Evolutionary conservation across 2,329 filamentous ascomycete species (phyloP).

Genomic region (Penicillium sp.): DNA sequence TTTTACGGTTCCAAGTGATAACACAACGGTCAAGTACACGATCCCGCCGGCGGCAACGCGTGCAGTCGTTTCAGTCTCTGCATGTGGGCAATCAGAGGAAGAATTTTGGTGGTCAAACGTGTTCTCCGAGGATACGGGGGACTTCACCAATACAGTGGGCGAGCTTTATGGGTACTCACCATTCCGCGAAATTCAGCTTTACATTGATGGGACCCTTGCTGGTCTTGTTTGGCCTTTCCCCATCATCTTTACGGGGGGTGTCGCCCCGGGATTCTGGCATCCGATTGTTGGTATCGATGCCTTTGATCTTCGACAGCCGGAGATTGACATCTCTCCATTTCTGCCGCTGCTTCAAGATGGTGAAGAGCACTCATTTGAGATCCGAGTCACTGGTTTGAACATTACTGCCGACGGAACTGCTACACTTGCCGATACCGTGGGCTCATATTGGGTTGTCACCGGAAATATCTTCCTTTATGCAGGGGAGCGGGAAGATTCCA

Average conservation of each 20-base stretch:
- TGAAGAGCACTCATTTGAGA: constrained; percentile 60
- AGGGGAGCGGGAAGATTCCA: constrained; percentile 38
- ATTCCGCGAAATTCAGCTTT: constrained; percentile 72
- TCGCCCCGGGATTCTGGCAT: constrained; percentile 71
- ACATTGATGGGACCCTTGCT: constrained; percentile 67
- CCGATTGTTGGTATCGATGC: constrained; percentile 74
- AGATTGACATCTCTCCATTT: constrained; percentile 78
- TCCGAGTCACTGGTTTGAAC: constrained; percentile 62
- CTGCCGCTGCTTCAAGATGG: constrained; percentile 66
- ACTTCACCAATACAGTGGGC: constrained; percentile 56
- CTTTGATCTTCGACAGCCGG: constrained; percentile 72
- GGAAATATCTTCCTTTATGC: constrained; percentile 80
- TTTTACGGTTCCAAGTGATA: constrained; percentile 62
- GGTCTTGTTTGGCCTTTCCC: constrained; percentile 79
- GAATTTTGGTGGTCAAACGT: constrained; percentile 87
- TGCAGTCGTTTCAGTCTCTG: constrained; percentile 70
- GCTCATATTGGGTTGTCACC: constrained; percentile 68
- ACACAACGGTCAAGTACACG: constrained; percentile 55
- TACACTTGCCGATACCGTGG: constrained; percentile 53
- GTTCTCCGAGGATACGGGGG: constrained; percentile 55
- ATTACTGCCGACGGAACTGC: constrained; percentile 51
- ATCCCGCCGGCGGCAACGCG: constrained; percentile 64
- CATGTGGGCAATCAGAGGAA: constrained; percentile 69
- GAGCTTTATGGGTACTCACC: constrained; percentile 63
- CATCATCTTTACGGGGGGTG: constrained; percentile 74